A percentile compares a stretch with the other conserved stretches of the same genome.
These are phyloP conservation scores for Musa itinerans DNA, from an alignment of 176 grass and related monocot species.

Conservation along the genomic window DNA sequence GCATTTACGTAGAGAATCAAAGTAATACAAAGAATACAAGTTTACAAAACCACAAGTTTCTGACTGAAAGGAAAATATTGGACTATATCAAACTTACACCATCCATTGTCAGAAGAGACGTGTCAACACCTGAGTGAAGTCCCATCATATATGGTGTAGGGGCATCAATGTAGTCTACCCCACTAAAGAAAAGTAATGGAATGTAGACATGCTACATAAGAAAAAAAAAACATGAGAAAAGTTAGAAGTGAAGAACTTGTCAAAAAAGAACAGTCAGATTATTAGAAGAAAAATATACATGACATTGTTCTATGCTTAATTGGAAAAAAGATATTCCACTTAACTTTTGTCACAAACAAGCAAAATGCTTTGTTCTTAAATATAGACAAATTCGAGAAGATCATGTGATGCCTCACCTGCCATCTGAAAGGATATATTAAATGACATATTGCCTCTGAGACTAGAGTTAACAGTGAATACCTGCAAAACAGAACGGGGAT, in stretches of 20 bases:
- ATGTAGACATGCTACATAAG: slow-evolving; percentile 92
- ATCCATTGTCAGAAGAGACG: slow-evolving; percentile 84
- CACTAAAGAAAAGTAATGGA: slow-evolving; percentile 98
- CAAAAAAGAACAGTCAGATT: background rate
- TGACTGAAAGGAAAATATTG: slow-evolving; percentile 15
- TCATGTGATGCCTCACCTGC: slow-evolving; percentile 52
- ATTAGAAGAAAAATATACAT: background rate
- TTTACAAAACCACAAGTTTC: background rate
- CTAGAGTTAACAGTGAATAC: slow-evolving; percentile 90
- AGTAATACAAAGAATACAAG: background rate
- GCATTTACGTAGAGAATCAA: background rate
- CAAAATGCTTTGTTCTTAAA: background rate
- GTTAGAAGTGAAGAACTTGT: background rate
- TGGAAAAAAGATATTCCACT: background rate
- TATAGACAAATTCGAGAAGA: slow-evolving; percentile 10
- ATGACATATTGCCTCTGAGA: slow-evolving; percentile 98
- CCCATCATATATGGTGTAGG: slow-evolving; percentile 99
- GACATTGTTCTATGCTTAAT: no score
- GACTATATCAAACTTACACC: slow-evolving; percentile 64
- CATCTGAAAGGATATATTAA: slow-evolving; percentile 98
- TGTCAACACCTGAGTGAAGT: slow-evolving; percentile 97
- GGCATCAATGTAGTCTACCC: slow-evolving; percentile 98
- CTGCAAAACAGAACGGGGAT: slow-evolving; percentile 12
- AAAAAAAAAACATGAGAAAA: slow-evolving; percentile 19
- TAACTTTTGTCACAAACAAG: background rate